A percentile compares a stretch with the other conserved stretches of the same genome.
Evolutionary conservation across 306 rosid genomes (phyloP).

Genomic region (Leucaena leucocephala): DNA sequence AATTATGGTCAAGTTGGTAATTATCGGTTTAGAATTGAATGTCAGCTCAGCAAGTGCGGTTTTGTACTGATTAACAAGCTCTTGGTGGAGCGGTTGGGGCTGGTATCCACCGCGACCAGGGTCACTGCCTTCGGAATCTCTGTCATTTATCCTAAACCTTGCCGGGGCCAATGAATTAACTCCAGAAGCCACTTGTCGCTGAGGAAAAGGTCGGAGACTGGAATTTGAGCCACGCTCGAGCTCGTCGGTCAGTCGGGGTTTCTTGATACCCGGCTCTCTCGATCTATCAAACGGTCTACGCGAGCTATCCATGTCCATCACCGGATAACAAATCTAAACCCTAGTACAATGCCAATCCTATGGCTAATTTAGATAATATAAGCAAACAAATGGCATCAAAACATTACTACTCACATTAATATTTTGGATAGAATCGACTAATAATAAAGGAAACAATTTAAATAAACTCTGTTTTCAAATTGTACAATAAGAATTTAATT

Average conservation of each 20-base stretch:
- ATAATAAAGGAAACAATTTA: neutral
- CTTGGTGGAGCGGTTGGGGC: constrained; percentile 81
- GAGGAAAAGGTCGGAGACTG: constrained; percentile 62
- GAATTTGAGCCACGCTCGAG: constrained; percentile 49
- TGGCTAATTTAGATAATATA: constrained; percentile 29
- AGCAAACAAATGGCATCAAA: neutral
- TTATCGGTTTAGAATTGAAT: constrained; percentile 94
- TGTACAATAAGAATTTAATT: constrained; percentile 30
- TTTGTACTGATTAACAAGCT: constrained; percentile 84
- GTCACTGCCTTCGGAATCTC: constrained; percentile 60
- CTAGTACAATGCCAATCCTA: constrained; percentile 41
- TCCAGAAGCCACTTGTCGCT: constrained; percentile 53
- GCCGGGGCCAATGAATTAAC: constrained; percentile 40
- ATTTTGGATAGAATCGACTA: neutral
- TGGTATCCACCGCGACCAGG: constrained; percentile 67
- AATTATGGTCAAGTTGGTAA: constrained; percentile 92
- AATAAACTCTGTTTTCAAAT: constrained; percentile 15
- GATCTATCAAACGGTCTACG: constrained; percentile 88
- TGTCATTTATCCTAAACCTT: constrained; percentile 59
- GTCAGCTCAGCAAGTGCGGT: constrained; percentile 93
- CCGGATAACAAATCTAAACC: constrained; percentile 47
- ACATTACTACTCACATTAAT: neutral
- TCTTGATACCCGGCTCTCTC: constrained; percentile 79
- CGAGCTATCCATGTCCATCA: constrained; percentile 78
- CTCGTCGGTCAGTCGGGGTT: constrained; percentile 72